Evolutionary conservation across 2,329 filamentous ascomycete genomes (phyloP), one percentile per base, ranked within the genome.

Genomic region (Whalleya microplaca): DNA sequence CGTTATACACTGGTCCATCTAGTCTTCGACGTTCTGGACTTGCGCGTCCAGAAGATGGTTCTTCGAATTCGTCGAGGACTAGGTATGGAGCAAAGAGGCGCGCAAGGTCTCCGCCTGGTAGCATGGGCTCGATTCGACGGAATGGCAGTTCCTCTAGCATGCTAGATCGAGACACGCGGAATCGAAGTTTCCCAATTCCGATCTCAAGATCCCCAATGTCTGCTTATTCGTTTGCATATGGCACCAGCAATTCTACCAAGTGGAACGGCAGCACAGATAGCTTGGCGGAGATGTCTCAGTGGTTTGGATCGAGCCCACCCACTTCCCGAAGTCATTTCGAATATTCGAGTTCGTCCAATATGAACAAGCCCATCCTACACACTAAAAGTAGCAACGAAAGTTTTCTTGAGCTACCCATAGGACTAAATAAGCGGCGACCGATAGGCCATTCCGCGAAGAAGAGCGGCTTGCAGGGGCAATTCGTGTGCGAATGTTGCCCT

Each of bases 111-210:
- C 61, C 58, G 3, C 40, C 61, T 53, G 41, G 58, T 43, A 58
- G 57, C n/a, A 29, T 32, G 12, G 40, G 27, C 2, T 52, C 56
- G 9, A 56, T 61, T 12, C 51, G 45, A 5, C 58, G 58, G 19
- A 61, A 63, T 14, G 61, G 58, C 16, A 63, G 61, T n/a, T 63
- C 61, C n/a, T 61, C 58, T 8, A 61, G 58, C 51, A 56, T 63
- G 51, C 48, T 59, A 18, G 54, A 60, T 20, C 48, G 57, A 37
- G 60, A 60, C 21, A 48, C 50, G 14, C 53, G 58, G 19, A 57
- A 41, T 40, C 53, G 56, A 41, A 48, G 48, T 20, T 40, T 63
- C 42, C 51, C 61, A n/a, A 54, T 53, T 48, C 46, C 53, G 4
- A 61, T 48, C 14, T 55, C 56, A 20, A 42, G 44, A 23, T 63